Evolutionary conservation across 2,329 filamentous ascomycete species (phyloP).

Genomic region (Alternaria ethzedia): DNA sequence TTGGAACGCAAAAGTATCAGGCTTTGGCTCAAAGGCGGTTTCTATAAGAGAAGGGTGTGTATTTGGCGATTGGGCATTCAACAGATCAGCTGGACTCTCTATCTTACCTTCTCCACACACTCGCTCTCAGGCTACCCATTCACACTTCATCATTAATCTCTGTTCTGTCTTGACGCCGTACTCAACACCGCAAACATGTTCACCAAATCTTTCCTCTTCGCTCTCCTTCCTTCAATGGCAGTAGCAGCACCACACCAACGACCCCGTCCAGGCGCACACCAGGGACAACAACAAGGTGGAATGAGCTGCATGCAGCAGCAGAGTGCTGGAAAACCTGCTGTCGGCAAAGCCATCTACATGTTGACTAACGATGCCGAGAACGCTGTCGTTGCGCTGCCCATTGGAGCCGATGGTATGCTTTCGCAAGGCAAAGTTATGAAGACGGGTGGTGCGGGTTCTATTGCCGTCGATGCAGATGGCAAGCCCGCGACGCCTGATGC

Average conservation of each 20-base stretch:
- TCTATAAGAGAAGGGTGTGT: background rate
- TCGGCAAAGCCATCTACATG: slow-evolving; percentile 61
- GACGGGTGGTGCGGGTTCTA: slow-evolving; percentile 58
- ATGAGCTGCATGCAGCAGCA: slow-evolving; percentile 8
- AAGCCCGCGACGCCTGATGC: slow-evolving; percentile 56
- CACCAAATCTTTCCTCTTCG: slow-evolving; percentile 3
- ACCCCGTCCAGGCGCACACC: background rate
- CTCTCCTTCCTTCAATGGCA: slow-evolving; percentile 3
- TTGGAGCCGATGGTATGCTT: slow-evolving; percentile 57
- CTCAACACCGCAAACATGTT: background rate
- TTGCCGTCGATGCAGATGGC: slow-evolving; percentile 47
- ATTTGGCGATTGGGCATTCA: background rate
- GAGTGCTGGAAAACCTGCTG: background rate
- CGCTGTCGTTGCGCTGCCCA: slow-evolving; percentile 58
- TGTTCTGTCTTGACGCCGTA: background rate
- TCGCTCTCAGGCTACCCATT: background rate
- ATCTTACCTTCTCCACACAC: background rate
- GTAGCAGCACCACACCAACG: slow-evolving; percentile 10
- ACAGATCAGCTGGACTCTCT: background rate
- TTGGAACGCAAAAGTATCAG: background rate
- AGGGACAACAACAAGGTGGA: background rate
- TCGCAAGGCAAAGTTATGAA: slow-evolving; percentile 50
- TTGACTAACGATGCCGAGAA: slow-evolving; percentile 62
- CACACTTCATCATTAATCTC: background rate
- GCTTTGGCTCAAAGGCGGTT: background rate